These are phyloP conservation scores for Apiospora rasikravindrae DNA, from an alignment of 2,329 filamentous ascomycete species.

Conservation along the genomic window DNA sequence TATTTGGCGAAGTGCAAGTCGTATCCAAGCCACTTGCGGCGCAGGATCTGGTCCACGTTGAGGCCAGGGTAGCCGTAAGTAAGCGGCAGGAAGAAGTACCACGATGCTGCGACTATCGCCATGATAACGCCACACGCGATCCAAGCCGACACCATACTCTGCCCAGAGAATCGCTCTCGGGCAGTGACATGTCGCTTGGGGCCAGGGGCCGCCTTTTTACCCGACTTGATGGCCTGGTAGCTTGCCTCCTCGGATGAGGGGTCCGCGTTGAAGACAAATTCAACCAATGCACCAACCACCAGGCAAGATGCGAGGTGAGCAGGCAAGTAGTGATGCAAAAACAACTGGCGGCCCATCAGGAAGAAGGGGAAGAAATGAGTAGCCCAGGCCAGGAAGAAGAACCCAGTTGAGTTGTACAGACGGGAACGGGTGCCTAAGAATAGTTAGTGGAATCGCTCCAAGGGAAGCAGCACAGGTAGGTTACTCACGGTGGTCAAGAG, in stretches of 20 bases:
- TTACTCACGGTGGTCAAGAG: slow-evolving; percentile 86
- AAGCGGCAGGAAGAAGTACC: slow-evolving; percentile 92
- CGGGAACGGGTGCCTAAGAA: slow-evolving; percentile 80
- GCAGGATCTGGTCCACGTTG: slow-evolving; percentile 75
- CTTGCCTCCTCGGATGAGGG: slow-evolving; percentile 64
- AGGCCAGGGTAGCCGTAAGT: slow-evolving; percentile 95
- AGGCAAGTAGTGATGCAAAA: slow-evolving; percentile 96
- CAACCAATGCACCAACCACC: slow-evolving; percentile 87
- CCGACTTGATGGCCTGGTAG: slow-evolving; percentile 48
- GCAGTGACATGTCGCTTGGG: slow-evolving; percentile 72
- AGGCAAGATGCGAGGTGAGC: slow-evolving; percentile 90
- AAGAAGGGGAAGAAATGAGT: slow-evolving; percentile 98
- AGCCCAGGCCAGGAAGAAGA: slow-evolving; percentile 98
- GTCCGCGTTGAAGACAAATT: slow-evolving; percentile 95
- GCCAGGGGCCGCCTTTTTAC: slow-evolving; percentile 51
- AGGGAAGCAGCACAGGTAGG: neutral
- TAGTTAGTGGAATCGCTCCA: slow-evolving; percentile 26
- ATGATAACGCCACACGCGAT: slow-evolving; percentile 76
- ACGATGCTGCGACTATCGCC: slow-evolving; percentile 71
- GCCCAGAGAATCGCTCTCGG: slow-evolving; percentile 77
- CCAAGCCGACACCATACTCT: slow-evolving; percentile 81
- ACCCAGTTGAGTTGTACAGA: slow-evolving; percentile 97
- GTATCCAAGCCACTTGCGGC: slow-evolving; percentile 95
- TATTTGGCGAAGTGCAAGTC: slow-evolving; percentile 99
- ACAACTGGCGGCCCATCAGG: slow-evolving; percentile 97